Percentiles rank a stretch among this genome's conserved stretches.
Conservation (phyloP, 495 filamentous ascomycete species). For the Neurospora tetrasperma region DNA sequence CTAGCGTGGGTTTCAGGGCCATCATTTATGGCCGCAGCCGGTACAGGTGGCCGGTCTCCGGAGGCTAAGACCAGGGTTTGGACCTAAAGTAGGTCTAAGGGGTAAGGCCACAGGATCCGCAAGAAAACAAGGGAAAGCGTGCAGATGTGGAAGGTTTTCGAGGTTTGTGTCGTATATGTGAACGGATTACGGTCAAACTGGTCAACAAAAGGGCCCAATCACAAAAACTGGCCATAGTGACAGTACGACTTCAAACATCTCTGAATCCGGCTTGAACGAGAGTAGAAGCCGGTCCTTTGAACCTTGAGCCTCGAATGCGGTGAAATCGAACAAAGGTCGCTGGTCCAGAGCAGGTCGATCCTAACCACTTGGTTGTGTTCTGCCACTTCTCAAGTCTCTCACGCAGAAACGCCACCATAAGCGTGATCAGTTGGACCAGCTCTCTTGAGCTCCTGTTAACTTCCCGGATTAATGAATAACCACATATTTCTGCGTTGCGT, state of each 20-base stretch:
- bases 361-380: not conserved
- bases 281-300: not conserved
- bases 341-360: not conserved
- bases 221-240: not conserved
- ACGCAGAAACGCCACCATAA: not conserved
- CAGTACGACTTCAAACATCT: not conserved
- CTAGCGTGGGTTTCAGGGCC: slow-evolving; percentile 16
- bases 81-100: not conserved
- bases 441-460: not conserved
- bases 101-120: not conserved
- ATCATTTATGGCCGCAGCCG: slow-evolving; percentile 14
- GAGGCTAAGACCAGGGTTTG: slow-evolving; percentile 3
- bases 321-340: not conserved
- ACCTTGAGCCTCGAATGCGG: not conserved
- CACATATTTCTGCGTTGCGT: not conserved
- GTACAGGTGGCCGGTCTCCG: slow-evolving; percentile 3
- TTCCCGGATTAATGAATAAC: not conserved
- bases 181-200: not conserved
- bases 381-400: not conserved
- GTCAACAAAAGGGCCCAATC: not conserved
- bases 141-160: not conserved
- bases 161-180: not conserved
- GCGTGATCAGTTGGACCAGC: not conserved
- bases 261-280: not conserved
- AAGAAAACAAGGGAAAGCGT: not conserved